phyloP scores from a whole-genome alignment of 306 rosid genomes.

The Medicago truncatula region MtrunA17r5.0-ANR NC_053045.1:29610001-29610500 shows the following conservation, averaged over 20 bases:
- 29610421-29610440: not conserved
- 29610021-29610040: not conserved
- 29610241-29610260: constrained; percentile 9
- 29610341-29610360: not conserved
- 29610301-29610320: not conserved
- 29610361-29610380: constrained; percentile 14
- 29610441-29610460: not conserved
- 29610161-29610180: constrained; percentile 78
- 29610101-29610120: constrained; percentile 72
- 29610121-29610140: constrained; percentile 79
- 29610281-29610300: not conserved
- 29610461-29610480: constrained; percentile 13
- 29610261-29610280: constrained; percentile 7
- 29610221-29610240: constrained; percentile 38
- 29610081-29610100: constrained; percentile 89
- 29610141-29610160: constrained; percentile 77
- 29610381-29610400: constrained; percentile 6
- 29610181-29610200: constrained; percentile 90
- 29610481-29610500: not conserved
- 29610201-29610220: constrained; percentile 52
- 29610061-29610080: constrained; percentile 64
- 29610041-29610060: constrained; percentile 23
- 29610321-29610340: constrained; percentile 19
- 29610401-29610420: not conserved
- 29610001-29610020: not conserved